These are phyloP conservation scores for Dryas drummondii DNA, from an alignment of 306 rosid genomes.

Conservation along the genomic window DNA sequence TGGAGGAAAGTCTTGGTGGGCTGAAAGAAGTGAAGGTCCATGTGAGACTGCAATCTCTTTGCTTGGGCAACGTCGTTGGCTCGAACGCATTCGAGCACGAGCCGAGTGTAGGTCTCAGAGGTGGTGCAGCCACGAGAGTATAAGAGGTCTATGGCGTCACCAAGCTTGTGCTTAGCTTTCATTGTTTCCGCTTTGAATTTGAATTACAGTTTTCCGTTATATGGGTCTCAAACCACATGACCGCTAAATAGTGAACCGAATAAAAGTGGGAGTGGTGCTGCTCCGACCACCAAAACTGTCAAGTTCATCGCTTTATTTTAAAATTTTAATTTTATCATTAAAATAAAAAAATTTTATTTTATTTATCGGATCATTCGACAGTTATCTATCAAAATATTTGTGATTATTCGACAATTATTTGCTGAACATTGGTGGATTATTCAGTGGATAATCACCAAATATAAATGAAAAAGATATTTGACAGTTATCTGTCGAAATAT, in stretches of 20 bases:
- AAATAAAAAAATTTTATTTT: no score
- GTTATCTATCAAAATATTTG: no score
- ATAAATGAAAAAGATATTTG: no score
- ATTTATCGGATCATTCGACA: no score
- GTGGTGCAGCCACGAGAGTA: constrained; percentile 48
- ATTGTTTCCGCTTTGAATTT: constrained; percentile 17
- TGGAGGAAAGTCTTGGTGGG: constrained; percentile 53
- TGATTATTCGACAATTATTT: no score
- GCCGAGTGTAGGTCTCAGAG: constrained; percentile 54
- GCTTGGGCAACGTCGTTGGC: constrained; percentile 53
- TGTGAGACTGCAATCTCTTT: constrained; percentile 64
- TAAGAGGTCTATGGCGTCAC: constrained; percentile 44
- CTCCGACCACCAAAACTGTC: no score
- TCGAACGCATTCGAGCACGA: constrained; percentile 58
- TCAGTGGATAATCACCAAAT: no score
- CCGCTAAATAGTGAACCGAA: not conserved
- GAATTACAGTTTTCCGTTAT: not conserved
- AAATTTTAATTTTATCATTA: no score
- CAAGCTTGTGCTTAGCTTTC: constrained; percentile 46
- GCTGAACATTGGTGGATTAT: no score
- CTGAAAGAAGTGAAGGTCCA: constrained; percentile 57
- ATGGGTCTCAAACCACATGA: not conserved
- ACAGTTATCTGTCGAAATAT: no score
- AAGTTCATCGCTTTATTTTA: no score
- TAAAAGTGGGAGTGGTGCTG: no score